Percentiles rank a stretch among this genome's conserved stretches.
phyloP scores from a whole-genome alignment of 805 yeast species.

The Debaryomyces maramus region DNA sequence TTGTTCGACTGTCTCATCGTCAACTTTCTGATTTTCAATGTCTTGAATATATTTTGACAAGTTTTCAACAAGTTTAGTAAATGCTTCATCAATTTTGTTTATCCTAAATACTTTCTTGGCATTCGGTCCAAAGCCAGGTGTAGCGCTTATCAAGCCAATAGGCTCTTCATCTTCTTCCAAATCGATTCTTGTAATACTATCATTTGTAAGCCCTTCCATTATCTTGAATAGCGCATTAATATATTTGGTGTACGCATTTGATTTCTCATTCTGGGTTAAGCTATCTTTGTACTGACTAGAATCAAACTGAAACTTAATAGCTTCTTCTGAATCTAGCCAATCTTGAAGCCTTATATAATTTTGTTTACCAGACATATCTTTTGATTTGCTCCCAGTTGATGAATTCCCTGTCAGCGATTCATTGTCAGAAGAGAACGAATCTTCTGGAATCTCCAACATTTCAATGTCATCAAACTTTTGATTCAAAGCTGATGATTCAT shows the following conservation, averaged over 20 bases:
- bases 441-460: conserved; percentile 45
- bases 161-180: conserved; percentile 20
- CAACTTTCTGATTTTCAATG: conserved; percentile 22
- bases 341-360: conserved; percentile 44
- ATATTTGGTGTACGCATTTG: conserved; percentile 46
- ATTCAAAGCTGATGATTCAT: conserved; percentile 8
- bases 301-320: conserved; percentile 41
- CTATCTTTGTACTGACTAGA: conserved; percentile 39
- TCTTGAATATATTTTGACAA: conserved; percentile 29
- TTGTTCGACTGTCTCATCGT: conserved; percentile 22
- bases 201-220: conserved; percentile 39
- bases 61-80: conserved; percentile 26
- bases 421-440: conserved; percentile 24
- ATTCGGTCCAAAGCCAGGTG: conserved; percentile 13
- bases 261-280: conserved; percentile 39
- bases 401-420: conserved; percentile 23
- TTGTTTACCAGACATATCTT: conserved; percentile 10
- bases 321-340: conserved; percentile 43
- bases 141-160: conserved; percentile 32
- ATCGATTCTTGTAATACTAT: conserved; percentile 13
- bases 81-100: conserved; percentile 24
- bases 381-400: conserved; percentile 4
- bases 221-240: conserved; percentile 51
- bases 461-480: conserved; percentile 39
- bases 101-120: conserved; percentile 6